Base-by-base conservation (phyloP, 768 basidiomycete genomes). In the Hemileccinum impolitum region DNA sequence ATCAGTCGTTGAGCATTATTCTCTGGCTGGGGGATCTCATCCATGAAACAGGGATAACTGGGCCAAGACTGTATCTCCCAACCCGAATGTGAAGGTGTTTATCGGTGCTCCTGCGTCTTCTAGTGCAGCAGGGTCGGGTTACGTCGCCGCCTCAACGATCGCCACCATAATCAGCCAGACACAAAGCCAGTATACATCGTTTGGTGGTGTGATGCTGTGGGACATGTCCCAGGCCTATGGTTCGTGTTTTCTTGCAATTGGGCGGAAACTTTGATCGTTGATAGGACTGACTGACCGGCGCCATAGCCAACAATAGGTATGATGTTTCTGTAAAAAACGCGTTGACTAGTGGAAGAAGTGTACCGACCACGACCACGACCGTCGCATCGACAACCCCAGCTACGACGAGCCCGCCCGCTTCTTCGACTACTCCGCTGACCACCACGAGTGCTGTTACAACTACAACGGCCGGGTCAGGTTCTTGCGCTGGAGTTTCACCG, bases 261-360 rank as follows among this genome's bases (percentile, higher is more conserved):
- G 23, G 23, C 6, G 23, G 23, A 35, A 12, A 23, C 12, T 6
- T 23, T 3, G 23, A 21, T 15, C 19, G 18, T 35, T 34, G 26
- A 45, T 21, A 7, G 3, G 21, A 34, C 35, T 50, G 3, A 57
- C 17, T 10, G 15, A 35, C 26, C 23, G 13, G 18, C n/a, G 10
- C 4, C 10, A 7, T 46, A 73, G 84, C 71, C 18, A 86, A 87
- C 58, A 68, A 67, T 39, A 75, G 79, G 15, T 86, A 76, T 56
- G 82, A 85, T 58, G 50, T 73, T n/a, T 76, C 75, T 4, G 76
- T 85, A 46, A 86, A 87, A 61, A 71, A 74, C 49, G 75, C 78
- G 25, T 70, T 86, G 19, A 63, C 64, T 72, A 47, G 48, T 55
- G 34, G 56, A 7, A 58, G 60, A 14, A 31, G 53, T 4, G 9